A percentile compares a stretch with the other conserved stretches of the same genome.
Conservation (phyloP, 257 asterid genomes). For the Solanum appendiculatum region DNA sequence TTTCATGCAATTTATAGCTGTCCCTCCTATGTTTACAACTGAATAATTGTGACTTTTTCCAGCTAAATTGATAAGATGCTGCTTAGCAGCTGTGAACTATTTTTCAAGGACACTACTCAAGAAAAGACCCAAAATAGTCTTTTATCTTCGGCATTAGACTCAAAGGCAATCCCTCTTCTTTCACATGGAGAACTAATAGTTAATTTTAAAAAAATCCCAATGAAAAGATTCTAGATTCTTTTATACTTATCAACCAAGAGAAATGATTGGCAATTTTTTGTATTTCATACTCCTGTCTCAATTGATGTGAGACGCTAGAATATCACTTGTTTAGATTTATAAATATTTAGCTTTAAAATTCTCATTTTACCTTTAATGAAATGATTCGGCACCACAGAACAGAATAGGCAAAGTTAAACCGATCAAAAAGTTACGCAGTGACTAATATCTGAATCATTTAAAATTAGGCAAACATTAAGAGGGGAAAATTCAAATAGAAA, state of each 20-base stretch:
- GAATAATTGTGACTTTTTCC: neutral
- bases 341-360: neutral
- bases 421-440: neutral
- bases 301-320: neutral
- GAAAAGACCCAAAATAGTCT: neutral
- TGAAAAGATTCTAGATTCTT: neutral
- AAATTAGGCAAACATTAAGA: neutral
- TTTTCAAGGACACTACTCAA: neutral
- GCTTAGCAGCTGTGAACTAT: neutral
- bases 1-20: neutral
- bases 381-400: neutral
- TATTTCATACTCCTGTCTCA: neutral
- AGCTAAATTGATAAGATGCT: neutral
- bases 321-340: neutral
- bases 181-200: neutral
- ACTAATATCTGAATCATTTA: neutral
- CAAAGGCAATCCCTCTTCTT: neutral
- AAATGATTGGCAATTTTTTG: neutral
- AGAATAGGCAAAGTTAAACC: neutral
- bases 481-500: neutral
- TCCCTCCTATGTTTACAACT: neutral
- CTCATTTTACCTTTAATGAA: neutral
- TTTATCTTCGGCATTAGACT: neutral
- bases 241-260: neutral
- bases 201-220: neutral